Evolutionary conservation across 2,329 filamentous ascomycete genomes (phyloP).

Genomic region (Colletotrichum musicola): DNA sequence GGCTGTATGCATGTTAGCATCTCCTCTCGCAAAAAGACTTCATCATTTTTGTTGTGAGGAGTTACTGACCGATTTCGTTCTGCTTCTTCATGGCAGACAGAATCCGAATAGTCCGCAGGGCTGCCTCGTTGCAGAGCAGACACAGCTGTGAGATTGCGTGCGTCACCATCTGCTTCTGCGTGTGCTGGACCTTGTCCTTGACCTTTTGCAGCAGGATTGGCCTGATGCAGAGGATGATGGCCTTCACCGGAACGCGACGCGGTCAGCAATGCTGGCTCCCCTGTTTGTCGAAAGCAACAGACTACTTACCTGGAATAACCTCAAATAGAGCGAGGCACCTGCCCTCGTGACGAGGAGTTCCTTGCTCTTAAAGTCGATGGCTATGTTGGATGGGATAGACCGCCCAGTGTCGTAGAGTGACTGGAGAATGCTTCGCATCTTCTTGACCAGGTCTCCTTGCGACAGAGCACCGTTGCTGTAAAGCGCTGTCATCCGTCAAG

Average conservation of each 20-base stretch:
- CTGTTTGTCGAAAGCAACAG: neutral
- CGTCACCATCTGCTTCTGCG: conserved; percentile 40
- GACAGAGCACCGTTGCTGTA: conserved; percentile 44
- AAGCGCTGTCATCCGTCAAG: conserved; percentile 36
- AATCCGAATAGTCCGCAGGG: conserved; percentile 44
- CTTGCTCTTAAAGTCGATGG: conserved; percentile 43
- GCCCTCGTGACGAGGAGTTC: conserved; percentile 42
- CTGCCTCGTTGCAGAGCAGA: conserved; percentile 45
- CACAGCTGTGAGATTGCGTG: conserved; percentile 40
- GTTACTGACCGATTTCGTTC: conserved; percentile 41
- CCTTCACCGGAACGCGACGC: conserved; percentile 27
- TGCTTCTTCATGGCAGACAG: conserved; percentile 42
- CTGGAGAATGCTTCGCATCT: conserved; percentile 41
- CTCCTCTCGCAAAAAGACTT: neutral
- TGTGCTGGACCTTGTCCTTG: conserved; percentile 45
- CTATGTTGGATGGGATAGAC: conserved; percentile 43
- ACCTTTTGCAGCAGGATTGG: conserved; percentile 46
- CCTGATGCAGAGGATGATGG: conserved; percentile 46
- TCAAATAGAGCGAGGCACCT: conserved; percentile 45
- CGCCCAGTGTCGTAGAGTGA: conserved; percentile 42
- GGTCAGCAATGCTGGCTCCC: no score
- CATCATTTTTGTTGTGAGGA: no score
- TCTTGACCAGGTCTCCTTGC: conserved; percentile 44
- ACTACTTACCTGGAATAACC: conserved; percentile 43
- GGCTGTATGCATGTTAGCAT: conserved; percentile 24